phyloP scores from a whole-genome alignment of 306 rosid genomes.

The Quercus rubra region DNA sequence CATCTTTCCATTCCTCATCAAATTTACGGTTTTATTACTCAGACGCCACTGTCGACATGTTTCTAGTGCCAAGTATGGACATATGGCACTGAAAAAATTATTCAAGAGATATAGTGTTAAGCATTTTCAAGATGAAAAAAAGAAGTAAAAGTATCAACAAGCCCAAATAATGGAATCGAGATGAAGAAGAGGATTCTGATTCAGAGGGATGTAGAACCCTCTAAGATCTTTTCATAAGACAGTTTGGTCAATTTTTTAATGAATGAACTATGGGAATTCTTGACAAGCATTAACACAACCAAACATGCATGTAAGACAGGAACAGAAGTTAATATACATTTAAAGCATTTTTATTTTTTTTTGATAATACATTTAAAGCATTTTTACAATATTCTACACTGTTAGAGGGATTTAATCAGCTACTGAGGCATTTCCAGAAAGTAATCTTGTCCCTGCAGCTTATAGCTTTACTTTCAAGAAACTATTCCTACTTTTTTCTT shows the following conservation, averaged over 20 bases:
- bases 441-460: neutral
- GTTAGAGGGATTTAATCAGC: neutral
- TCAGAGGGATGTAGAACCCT: slow-evolving; percentile 2
- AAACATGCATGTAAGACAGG: neutral
- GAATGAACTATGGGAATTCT: neutral
- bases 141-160: neutral
- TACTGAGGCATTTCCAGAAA: neutral
- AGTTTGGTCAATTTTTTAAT: neutral
- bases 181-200: slow-evolving; percentile 1
- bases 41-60: slow-evolving; percentile 99
- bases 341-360: neutral
- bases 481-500: neutral
- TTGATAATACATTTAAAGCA: neutral
- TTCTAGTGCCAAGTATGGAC: slow-evolving; percentile 97
- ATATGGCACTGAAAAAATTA: slow-evolving; percentile 68
- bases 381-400: neutral
- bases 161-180: slow-evolving; percentile 13
- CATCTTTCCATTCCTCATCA: slow-evolving; percentile 99
- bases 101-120: slow-evolving; percentile 11
- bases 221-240: neutral
- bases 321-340: neutral
- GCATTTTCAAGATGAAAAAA: slow-evolving; percentile 14
- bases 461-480: neutral
- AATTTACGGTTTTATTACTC: slow-evolving; percentile 85
- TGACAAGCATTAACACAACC: neutral